phyloP scores from a whole-genome alignment of 306 rosid genomes.

The Acacia acuminata region DNA sequence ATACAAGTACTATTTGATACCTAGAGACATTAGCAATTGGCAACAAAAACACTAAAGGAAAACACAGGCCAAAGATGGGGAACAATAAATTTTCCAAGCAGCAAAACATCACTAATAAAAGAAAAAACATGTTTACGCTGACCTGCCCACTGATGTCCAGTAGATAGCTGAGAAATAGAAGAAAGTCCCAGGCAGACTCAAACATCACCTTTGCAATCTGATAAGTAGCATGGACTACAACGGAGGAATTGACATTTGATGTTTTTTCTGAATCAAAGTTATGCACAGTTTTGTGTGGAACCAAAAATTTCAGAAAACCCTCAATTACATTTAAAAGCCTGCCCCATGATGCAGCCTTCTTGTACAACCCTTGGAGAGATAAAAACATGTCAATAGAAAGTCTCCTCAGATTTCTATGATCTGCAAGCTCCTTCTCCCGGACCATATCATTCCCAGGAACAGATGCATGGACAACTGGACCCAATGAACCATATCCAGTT shows the following conservation, averaged over 20 bases:
- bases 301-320: conserved; percentile 74
- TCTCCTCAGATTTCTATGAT: conserved; percentile 71
- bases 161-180: conserved; percentile 81
- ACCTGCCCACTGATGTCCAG: conserved; percentile 87
- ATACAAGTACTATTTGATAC: background rate
- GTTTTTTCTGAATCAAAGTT: conserved; percentile 46
- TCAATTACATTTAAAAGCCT: conserved; percentile 63
- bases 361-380: conserved; percentile 75
- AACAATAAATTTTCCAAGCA: background rate
- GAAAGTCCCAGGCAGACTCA: conserved; percentile 83
- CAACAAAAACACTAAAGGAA: background rate
- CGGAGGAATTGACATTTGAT: conserved; percentile 59
- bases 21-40: background rate
- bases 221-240: conserved; percentile 78
- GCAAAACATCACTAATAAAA: background rate
- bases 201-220: conserved; percentile 89
- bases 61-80: background rate
- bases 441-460: conserved; percentile 50
- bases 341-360: conserved; percentile 75
- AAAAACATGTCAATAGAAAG: conserved; percentile 78
- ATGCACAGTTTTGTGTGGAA: conserved; percentile 65
- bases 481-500: conserved; percentile 72
- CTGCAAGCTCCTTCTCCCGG: conserved; percentile 59
- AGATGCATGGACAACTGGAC: conserved; percentile 38
- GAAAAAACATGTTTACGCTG: conserved; percentile 30